Conservation (phyloP, 805 yeast genomes). For the Candida berthetii region DNA sequence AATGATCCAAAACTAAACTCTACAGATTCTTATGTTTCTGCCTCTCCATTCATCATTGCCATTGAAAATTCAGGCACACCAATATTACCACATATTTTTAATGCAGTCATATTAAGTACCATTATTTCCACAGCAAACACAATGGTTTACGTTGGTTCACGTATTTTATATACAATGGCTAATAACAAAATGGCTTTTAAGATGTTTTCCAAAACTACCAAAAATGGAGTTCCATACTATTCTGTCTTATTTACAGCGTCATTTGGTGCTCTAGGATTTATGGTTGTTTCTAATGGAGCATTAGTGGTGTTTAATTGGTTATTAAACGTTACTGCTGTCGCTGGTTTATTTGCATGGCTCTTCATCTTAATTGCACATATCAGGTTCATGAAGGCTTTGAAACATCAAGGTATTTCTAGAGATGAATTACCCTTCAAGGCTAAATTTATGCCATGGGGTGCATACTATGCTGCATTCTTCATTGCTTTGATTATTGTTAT, state of each 20-base stretch:
- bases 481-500: conserved; percentile 53
- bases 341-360: conserved; percentile 72
- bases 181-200: conserved; percentile 51
- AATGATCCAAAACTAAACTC: conserved; percentile 47
- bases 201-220: conserved; percentile 41
- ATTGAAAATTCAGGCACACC: conserved; percentile 62
- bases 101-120: conserved; percentile 62
- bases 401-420: conserved; percentile 57
- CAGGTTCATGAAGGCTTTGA: conserved; percentile 63
- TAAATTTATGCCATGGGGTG: conserved; percentile 54
- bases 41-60: conserved; percentile 73
- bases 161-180: conserved; percentile 64
- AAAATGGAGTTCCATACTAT: conserved; percentile 54
- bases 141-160: conserved; percentile 64
- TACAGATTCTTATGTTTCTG: conserved; percentile 33
- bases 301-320: conserved; percentile 64
- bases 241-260: conserved; percentile 52
- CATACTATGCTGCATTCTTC: conserved; percentile 55
- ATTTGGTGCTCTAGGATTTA: conserved; percentile 60
- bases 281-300: conserved; percentile 48
- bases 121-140: conserved; percentile 79
- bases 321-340: conserved; percentile 68
- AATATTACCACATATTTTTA: conserved; percentile 62
- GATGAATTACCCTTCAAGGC: conserved; percentile 74
- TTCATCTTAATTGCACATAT: conserved; percentile 59